Base-by-base conservation (phyloP, 768 basidiomycete genomes). In the Tylopilus subfusipes region DNA sequence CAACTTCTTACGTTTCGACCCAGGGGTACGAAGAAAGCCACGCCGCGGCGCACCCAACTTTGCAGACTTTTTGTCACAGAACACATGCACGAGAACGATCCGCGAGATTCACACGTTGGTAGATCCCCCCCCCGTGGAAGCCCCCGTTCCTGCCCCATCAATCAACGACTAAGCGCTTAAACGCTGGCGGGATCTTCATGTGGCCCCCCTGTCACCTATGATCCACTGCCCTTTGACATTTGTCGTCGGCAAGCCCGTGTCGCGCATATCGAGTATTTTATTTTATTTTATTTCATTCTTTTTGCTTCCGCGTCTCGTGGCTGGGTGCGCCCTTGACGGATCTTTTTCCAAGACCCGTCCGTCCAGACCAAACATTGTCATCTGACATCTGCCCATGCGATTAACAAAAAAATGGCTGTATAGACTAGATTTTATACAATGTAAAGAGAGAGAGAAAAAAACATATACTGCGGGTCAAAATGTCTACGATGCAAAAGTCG, bases 401-500 rank as follows among this genome's bases (percentile, higher is more conserved):
- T 8, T 22, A 11, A 18, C 38, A 5, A 40, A 19, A 9, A 6
- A 10, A 10, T n/a, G n/a, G 38, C 38, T 38, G 19, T 54, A 36
- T 38, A 58, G 12, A 27, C 42, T 43, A 31, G 14, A 54, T 42
- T 39, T 30, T 42, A 21, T 52, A 59, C 54, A 38, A 48, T 29
- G 50, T 40, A 24, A 29, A 34, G 16, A 38, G 13, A 38, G n/a
- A n/a, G 38, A 19, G 5, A 19, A 40, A 13, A 27, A 38, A 39
- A 30, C 25, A 21, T 48, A 36, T 33, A 27, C 25, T 50, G 29
- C 27, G 44, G 34, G 18, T 50, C 38, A 43, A 52, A 50, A 38
- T 42, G 50, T 61, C 55, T 61, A 63, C 44, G 43, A 60, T 63
- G 54, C 52, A 24, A 43, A 30, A 2, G 43, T 31, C 19, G 42